Evolutionary conservation across 371 early-diverging fungal species (phyloP).

Genomic region (Lichtheimia corymbifera): DNA sequence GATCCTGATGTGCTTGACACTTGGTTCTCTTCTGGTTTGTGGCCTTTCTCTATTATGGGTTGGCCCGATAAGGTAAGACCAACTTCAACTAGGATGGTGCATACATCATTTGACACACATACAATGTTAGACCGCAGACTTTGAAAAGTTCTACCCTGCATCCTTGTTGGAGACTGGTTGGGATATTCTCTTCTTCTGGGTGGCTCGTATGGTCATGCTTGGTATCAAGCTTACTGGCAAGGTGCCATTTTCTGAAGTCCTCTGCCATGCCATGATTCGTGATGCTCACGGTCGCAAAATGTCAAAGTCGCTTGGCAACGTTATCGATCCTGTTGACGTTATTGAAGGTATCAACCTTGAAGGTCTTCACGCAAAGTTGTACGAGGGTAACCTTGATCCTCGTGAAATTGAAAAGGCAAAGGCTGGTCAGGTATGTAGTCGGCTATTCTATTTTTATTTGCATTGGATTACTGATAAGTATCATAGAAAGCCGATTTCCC

Average conservation of each 20-base stretch:
- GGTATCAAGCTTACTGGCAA: constrained; percentile 94
- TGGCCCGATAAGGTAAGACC: constrained; percentile 83
- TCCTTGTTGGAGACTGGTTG: constrained; percentile 97
- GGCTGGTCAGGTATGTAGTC: constrained; percentile 64
- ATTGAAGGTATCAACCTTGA: constrained; percentile 92
- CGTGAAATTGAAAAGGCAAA: constrained; percentile 90
- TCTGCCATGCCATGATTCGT: constrained; percentile 99
- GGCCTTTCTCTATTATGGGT: constrained; percentile 98
- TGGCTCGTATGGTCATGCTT: constrained; percentile 99
- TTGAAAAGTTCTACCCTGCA: constrained; percentile 91
- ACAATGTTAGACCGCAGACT: constrained; percentile 70
- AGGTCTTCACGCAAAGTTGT: constrained; percentile 78
- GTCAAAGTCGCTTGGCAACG: constrained; percentile 99
- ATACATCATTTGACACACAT: background rate
- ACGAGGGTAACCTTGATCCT: constrained; percentile 91
- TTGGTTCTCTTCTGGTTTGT: constrained; percentile 99
- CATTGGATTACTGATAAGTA: background rate
- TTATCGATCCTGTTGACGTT: constrained; percentile 98
- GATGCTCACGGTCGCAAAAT: constrained; percentile 99
- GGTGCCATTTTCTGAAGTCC: constrained; percentile 94
- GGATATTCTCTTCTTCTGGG: constrained; percentile 99
- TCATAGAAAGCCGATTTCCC: constrained; percentile 86
- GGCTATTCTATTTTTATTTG: background rate
- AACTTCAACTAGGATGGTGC: background rate
- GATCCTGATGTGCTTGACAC: constrained; percentile 99